Conservation (phyloP, 495 filamentous ascomycete genomes). For the Haplographium delicatum region DNA sequence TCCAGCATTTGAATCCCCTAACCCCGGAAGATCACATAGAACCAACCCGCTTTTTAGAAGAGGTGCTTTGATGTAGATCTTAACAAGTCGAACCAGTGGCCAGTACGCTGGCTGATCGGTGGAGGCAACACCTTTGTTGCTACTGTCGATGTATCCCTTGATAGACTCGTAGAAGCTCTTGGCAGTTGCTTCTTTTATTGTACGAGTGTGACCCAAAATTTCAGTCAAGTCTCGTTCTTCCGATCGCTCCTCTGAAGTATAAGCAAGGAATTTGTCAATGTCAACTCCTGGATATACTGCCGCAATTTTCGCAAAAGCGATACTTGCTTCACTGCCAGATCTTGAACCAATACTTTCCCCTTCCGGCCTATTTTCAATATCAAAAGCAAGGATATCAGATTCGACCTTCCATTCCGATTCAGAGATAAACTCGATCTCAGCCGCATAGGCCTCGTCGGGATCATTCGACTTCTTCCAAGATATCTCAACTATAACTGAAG, state of each 20-base stretch:
- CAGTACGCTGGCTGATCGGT: constrained; percentile 48
- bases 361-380: constrained; percentile 40
- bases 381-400: constrained; percentile 40
- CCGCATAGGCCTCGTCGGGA: constrained; percentile 41
- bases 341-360: constrained; percentile 31
- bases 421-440: constrained; percentile 58
- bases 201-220: constrained; percentile 43
- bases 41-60: constrained; percentile 56
- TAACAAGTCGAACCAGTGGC: constrained; percentile 63
- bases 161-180: constrained; percentile 42
- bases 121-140: constrained; percentile 25
- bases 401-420: constrained; percentile 53
- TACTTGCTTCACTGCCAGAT: constrained; percentile 29
- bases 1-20: constrained; percentile 61
- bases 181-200: constrained; percentile 30
- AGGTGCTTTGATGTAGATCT: constrained; percentile 50
- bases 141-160: constrained; percentile 44
- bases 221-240: constrained; percentile 31
- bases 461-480: constrained; percentile 49
- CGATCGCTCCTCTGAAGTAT: constrained; percentile 34
- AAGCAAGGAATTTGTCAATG: constrained; percentile 40
- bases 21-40: constrained; percentile 63
- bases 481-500: constrained; percentile 59
- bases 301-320: constrained; percentile 55
- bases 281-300: constrained; percentile 56